Percentiles rank a stretch among this genome's conserved stretches.
Conservation (phyloP, 1,139 yeast species). For the Scheffersomyces lignicola region DNA sequence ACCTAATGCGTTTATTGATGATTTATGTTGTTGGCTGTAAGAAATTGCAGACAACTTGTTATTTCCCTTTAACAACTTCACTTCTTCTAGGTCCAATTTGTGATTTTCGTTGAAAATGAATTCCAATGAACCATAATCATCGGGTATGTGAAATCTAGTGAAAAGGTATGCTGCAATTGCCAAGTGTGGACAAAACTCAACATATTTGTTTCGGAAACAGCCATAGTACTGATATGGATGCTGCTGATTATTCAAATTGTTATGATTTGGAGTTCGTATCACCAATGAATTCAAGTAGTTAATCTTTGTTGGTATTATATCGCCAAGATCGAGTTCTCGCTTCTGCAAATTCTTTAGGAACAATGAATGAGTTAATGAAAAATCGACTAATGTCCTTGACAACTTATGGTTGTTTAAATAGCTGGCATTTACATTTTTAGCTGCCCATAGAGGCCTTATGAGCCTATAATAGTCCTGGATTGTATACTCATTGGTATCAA, state of each 20-base stretch:
- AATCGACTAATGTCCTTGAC: constrained; percentile 29
- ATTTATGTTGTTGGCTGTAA: constrained; percentile 30
- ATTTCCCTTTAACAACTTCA: constrained; percentile 27
- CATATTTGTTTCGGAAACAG: constrained; percentile 25
- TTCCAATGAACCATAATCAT: constrained; percentile 27
- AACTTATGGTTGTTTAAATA: constrained; percentile 22
- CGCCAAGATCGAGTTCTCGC: constrained; percentile 24
- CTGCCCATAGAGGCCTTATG: constrained; percentile 20
- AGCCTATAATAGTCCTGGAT: constrained; percentile 23
- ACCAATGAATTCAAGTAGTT: constrained; percentile 13
- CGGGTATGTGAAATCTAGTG: constrained; percentile 30
- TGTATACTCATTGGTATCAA: constrained; percentile 17
- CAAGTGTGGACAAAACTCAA: constrained; percentile 33
- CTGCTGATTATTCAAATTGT: constrained; percentile 1
- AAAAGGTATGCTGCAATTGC: constrained; percentile 32
- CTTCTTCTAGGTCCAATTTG: constrained; percentile 17
- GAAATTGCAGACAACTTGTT: constrained; percentile 24
- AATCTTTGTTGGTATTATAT: constrained; percentile 16
- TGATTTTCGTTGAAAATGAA: constrained; percentile 14
- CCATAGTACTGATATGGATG: constrained; percentile 18
- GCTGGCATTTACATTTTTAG: constrained; percentile 12
- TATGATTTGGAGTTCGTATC: constrained; percentile 8
- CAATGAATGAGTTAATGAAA: constrained; percentile 24
- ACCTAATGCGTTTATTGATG: constrained; percentile 22
- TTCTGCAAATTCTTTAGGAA: constrained; percentile 23